Percentiles rank a stretch among this genome's conserved stretches.
These are phyloP conservation scores for Lepidium aucheri DNA, from an alignment of 345 rosid genomes.

Conservation along the genomic window DNA sequence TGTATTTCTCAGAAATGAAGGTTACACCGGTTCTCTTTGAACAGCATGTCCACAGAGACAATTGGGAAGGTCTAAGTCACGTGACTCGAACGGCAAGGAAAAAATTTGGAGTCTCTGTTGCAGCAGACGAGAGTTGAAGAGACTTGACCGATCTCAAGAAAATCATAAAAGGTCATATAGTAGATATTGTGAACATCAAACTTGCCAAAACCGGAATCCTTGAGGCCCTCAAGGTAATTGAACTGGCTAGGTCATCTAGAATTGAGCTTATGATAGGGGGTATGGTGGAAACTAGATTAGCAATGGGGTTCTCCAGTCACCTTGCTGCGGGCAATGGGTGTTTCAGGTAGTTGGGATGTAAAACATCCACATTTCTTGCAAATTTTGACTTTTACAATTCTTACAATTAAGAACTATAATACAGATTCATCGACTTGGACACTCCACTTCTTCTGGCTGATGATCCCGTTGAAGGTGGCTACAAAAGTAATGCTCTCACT, in stretches of 20 bases:
- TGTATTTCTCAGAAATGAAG: conserved; percentile 57
- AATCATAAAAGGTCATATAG: conserved; percentile 53
- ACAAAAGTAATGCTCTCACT: conserved; percentile 49
- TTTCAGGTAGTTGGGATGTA: conserved; percentile 42
- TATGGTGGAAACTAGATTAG: conserved; percentile 92
- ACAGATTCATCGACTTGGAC: conserved; percentile 78
- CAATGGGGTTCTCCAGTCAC: conserved; percentile 94
- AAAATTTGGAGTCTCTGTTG: conserved; percentile 70
- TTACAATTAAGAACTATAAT: background rate
- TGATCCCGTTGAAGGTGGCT: conserved; percentile 88
- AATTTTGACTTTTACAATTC: too few species aligned
- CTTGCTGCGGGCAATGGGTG: conserved; percentile 88
- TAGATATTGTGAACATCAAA: conserved; percentile 76
- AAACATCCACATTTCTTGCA: background rate
- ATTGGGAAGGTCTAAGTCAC: conserved; percentile 84
- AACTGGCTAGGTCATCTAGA: conserved; percentile 62
- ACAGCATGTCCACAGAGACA: conserved; percentile 88
- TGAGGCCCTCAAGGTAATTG: conserved; percentile 73
- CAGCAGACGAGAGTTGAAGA: conserved; percentile 94
- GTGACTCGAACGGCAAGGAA: conserved; percentile 57
- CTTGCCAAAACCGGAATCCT: conserved; percentile 76
- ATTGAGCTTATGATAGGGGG: conserved; percentile 85
- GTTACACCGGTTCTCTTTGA: conserved; percentile 87
- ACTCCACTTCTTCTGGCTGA: conserved; percentile 81
- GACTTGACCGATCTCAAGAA: conserved; percentile 57